Evolutionary conservation across 441 rosid species (phyloP).

Genomic region (Adansonia madagascariensis): DNA sequence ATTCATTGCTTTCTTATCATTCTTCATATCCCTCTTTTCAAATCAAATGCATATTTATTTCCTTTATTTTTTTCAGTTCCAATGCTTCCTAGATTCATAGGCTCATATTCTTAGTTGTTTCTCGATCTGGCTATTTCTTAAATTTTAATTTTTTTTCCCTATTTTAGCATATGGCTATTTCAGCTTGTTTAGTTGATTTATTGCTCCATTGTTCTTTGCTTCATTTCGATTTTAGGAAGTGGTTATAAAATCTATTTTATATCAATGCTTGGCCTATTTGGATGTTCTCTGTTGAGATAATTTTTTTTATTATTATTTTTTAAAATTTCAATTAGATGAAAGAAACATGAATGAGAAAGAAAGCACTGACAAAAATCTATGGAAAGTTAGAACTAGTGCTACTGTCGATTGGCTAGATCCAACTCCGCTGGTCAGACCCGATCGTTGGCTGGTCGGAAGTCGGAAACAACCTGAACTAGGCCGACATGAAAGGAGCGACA

Average conservation of each 20-base stretch:
- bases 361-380: neutral
- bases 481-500: too few species aligned
- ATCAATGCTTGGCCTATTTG: neutral
- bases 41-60: slow-evolving; percentile 39
- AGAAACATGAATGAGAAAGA: slow-evolving; percentile 6
- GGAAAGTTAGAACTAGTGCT: neutral
- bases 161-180: neutral
- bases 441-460: too few species aligned
- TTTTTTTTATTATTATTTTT: too few species aligned
- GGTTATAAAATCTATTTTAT: too few species aligned
- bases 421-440: too few species aligned
- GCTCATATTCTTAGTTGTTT: neutral
- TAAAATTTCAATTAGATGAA: too few species aligned
- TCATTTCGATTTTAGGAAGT: too few species aligned
- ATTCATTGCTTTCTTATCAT: slow-evolving; percentile 77
- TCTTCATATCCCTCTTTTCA: slow-evolving; percentile 79
- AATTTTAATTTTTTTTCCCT: neutral
- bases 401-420: neutral
- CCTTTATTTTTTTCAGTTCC: neutral
- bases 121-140: neutral
- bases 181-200: neutral
- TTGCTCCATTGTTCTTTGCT: too few species aligned
- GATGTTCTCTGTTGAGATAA: neutral
- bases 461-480: too few species aligned
- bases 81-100: neutral